Percentiles rank a stretch among this genome's conserved stretches.
These are phyloP conservation scores for Pholiota adiposa DNA, from an alignment of 1,284 basidiomycete species.

Conservation along the genomic window DNA sequence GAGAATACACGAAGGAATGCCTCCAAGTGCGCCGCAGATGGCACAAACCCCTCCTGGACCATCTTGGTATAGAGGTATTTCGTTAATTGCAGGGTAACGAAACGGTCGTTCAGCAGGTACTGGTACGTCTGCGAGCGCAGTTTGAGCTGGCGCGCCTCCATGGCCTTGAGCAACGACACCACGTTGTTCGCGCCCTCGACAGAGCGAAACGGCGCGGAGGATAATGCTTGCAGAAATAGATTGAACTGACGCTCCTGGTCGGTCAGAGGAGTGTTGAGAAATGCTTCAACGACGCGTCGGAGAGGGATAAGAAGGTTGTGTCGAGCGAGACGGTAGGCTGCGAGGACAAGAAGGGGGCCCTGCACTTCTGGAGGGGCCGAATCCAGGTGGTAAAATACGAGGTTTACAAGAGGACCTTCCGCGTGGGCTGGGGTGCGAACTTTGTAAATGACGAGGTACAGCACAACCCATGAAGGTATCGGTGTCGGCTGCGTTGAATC, in stretches of 20 bases:
- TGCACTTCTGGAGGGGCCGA: constrained; percentile 35
- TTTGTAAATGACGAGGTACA: constrained; percentile 54
- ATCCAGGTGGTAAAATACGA: constrained; percentile 43
- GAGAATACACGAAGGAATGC: constrained; percentile 54
- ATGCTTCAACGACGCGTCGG: constrained; percentile 44
- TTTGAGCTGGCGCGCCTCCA: constrained; percentile 45
- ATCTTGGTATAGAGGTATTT: constrained; percentile 49
- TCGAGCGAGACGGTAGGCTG: constrained; percentile 51
- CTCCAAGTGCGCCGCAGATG: constrained; percentile 47
- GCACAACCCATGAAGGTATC: constrained; percentile 55
- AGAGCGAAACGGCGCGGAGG: constrained; percentile 44
- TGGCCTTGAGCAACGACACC: constrained; percentile 46
- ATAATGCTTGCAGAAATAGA: constrained; percentile 56
- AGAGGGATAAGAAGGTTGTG: constrained; percentile 50
- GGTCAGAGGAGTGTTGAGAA: constrained; percentile 43
- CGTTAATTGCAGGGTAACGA: constrained; percentile 52
- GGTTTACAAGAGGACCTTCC: constrained; percentile 38
- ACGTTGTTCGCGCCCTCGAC: constrained; percentile 43
- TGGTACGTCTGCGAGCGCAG: constrained; percentile 49
- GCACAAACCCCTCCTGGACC: constrained; percentile 42
- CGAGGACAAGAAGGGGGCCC: constrained; percentile 49
- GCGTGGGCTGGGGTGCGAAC: constrained; percentile 48
- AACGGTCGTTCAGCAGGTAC: constrained; percentile 50
- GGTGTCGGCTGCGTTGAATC: not conserved
- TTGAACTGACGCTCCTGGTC: constrained; percentile 51